A percentile compares a stretch with the other conserved stretches of the same genome.
phyloP scores from a whole-genome alignment of 768 basidiomycete species.

The Boletus coccyginus region DNA sequence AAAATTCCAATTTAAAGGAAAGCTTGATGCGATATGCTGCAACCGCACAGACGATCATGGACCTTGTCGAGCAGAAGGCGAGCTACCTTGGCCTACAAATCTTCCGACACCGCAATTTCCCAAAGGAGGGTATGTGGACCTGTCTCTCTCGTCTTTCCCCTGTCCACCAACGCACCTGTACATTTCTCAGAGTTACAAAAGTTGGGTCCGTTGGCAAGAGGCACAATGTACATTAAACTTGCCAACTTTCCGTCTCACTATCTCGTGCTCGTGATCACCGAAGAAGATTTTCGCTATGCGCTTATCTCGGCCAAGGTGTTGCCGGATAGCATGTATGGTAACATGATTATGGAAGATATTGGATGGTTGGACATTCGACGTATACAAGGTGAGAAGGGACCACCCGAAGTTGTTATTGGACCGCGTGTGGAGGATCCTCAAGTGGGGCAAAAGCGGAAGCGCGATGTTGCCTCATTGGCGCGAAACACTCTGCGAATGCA shows the following conservation, averaged over 20 bases:
- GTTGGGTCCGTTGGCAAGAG: constrained; percentile 61
- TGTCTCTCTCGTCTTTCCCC: background rate
- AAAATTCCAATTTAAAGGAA: background rate
- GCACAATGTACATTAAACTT: constrained; percentile 73
- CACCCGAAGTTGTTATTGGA: constrained; percentile 10
- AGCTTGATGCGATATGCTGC: background rate
- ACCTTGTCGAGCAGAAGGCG: constrained; percentile 83
- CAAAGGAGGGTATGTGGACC: constrained; percentile 51
- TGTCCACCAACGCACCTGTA: background rate
- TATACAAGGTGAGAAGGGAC: constrained; percentile 50
- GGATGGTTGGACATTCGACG: constrained; percentile 73
- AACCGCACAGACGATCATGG: constrained; percentile 70
- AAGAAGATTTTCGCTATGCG: constrained; percentile 77
- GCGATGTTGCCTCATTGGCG: constrained; percentile 9
- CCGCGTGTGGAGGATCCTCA: constrained; percentile 17
- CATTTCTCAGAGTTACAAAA: constrained; percentile 58
- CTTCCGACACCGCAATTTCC: constrained; percentile 66
- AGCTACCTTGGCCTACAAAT: constrained; percentile 78
- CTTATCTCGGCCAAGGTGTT: constrained; percentile 65
- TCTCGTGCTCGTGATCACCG: constrained; percentile 79
- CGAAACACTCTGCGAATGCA: constrained; percentile 18
- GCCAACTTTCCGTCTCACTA: constrained; percentile 77
- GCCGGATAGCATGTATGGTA: constrained; percentile 52
- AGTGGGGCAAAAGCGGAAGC: constrained; percentile 32
- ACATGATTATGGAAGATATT: constrained; percentile 72